Evolutionary conservation across 2,329 filamentous ascomycete species (phyloP), one percentile per base, ranked within the genome.

Genomic region (Cadophora sp.): DNA sequence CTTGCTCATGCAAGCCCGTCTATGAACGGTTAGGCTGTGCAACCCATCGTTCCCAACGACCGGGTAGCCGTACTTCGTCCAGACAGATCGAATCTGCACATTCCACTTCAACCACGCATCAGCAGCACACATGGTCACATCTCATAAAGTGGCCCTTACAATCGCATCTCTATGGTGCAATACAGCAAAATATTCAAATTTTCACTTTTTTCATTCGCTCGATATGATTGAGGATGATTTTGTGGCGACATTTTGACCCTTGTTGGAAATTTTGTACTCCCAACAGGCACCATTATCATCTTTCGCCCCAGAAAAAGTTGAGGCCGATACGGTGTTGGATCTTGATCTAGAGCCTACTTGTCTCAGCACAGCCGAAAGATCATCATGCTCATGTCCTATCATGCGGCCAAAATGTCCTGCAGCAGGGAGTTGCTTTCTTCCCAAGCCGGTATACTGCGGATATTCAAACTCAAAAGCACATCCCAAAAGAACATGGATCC

Each of bases 131-230:
- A 24, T 8, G 5, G 33, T 58, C 55, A 58, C 20, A 43, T 58
- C n/a, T 58, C 55, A 58, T 13, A 55, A 39, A 22, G 5, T 24
- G 20, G 13, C 3, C 20, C 16, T 41, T 8, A 20, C 53, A 27
- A 11, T 24, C 16, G 9, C n/a, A 14, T 16, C 55, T 24, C 36
- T 24, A 4, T 8, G 36, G 36, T 27, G 16, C 39, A 16, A 24
- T 9, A 30, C 7, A 1, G 55, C 55, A 13, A 58, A 58, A 8
- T 4, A 1, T 16, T 58, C 36, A 27, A 43, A 27, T 16, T 22
- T 39, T 56, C n/a, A 56, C n/a, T 22, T 24, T 36, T 58, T 36
- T 36, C 43, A 43, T 7, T 27, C 55, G 55, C 55, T 58, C 55
- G 14, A 58, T 39, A 24, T 14, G 36, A 24, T 58, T 5, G 14